These are phyloP conservation scores for Yamadazyma sp. DNA, from an alignment of 1,139 yeast species.

Conservation along the genomic window DNA sequence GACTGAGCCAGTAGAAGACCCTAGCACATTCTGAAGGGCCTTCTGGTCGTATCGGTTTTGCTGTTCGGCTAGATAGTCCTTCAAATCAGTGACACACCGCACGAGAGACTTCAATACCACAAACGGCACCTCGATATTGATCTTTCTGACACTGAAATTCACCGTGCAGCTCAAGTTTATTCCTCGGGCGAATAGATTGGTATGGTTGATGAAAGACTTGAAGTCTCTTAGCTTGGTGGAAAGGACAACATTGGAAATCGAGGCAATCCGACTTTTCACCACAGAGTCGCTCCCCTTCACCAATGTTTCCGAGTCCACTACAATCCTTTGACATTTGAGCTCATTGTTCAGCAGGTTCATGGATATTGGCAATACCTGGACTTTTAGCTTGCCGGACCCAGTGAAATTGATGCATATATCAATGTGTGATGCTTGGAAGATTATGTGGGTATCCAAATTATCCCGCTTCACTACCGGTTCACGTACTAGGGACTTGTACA, in stretches of 20 bases:
- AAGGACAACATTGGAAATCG: slow-evolving; percentile 22
- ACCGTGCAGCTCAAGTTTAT: slow-evolving; percentile 20
- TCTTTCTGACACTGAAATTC: slow-evolving; percentile 20
- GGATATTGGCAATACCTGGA: slow-evolving; percentile 37
- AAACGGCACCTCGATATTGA: slow-evolving; percentile 17
- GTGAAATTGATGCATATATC: slow-evolving; percentile 11
- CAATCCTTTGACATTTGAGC: slow-evolving; percentile 31
- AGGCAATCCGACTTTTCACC: slow-evolving; percentile 16
- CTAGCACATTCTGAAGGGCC: background rate
- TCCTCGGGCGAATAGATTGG: slow-evolving; percentile 21
- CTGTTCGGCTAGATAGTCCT: background rate
- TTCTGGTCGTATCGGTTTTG: slow-evolving; percentile 5
- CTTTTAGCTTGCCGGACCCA: slow-evolving; percentile 14
- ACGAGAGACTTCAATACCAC: slow-evolving; percentile 11
- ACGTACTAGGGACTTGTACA: slow-evolving; percentile 6
- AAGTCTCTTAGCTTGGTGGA: slow-evolving; percentile 24
- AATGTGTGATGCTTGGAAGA: slow-evolving; percentile 37
- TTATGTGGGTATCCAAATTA: slow-evolving; percentile 17
- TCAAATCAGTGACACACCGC: slow-evolving; percentile 7
- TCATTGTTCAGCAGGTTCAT: slow-evolving; percentile 30
- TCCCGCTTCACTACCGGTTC: slow-evolving; percentile 3
- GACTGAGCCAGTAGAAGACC: slow-evolving; percentile 8
- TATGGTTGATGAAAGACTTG: slow-evolving; percentile 22
- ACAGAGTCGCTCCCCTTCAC: slow-evolving; percentile 2
- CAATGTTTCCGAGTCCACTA: slow-evolving; percentile 17